A percentile compares a stretch with the other conserved stretches of the same genome.
Evolutionary conservation across 2,329 filamentous ascomycete genomes (phyloP).

Genomic region (Venturia effusa): DNA sequence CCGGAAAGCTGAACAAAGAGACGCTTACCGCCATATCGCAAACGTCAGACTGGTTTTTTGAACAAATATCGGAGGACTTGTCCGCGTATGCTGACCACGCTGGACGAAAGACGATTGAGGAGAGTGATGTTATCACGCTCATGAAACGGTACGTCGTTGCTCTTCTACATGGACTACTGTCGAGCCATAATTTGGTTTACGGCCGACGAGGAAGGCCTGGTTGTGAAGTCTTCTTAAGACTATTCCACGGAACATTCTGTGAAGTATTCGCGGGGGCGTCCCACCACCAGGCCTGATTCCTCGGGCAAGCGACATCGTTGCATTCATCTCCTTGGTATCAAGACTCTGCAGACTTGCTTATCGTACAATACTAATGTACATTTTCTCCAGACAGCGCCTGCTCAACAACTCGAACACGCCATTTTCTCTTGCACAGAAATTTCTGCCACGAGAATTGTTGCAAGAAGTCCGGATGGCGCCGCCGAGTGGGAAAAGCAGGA

Average conservation of each 20-base stretch:
- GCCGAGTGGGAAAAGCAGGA: slow-evolving; percentile 35
- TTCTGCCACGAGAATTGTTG: slow-evolving; percentile 71
- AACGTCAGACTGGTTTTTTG: slow-evolving; percentile 85
- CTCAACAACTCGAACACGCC: slow-evolving; percentile 59
- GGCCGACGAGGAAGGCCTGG: background rate
- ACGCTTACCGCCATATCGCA: slow-evolving; percentile 65
- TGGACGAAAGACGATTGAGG: slow-evolving; percentile 73
- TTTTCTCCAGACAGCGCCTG: slow-evolving; percentile 59
- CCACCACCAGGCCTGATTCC: no score
- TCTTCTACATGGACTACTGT: background rate
- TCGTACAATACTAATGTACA: slow-evolving; percentile 20
- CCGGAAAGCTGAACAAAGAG: slow-evolving; percentile 63
- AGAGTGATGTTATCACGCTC: slow-evolving; percentile 69
- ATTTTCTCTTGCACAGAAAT: slow-evolving; percentile 74
- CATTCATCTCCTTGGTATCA: background rate
- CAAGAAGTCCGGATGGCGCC: slow-evolving; percentile 69
- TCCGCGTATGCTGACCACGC: slow-evolving; percentile 72
- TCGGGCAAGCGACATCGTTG: no score
- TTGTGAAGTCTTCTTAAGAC: background rate
- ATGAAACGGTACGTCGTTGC: slow-evolving; percentile 61
- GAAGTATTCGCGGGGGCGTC: no score
- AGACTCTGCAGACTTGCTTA: no score
- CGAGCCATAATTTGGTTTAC: slow-evolving; percentile 13
- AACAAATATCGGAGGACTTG: slow-evolving; percentile 73
- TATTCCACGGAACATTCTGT: background rate